Conservation (phyloP, 352 stramenopile species). For the Globisporangium viniferum region DNA sequence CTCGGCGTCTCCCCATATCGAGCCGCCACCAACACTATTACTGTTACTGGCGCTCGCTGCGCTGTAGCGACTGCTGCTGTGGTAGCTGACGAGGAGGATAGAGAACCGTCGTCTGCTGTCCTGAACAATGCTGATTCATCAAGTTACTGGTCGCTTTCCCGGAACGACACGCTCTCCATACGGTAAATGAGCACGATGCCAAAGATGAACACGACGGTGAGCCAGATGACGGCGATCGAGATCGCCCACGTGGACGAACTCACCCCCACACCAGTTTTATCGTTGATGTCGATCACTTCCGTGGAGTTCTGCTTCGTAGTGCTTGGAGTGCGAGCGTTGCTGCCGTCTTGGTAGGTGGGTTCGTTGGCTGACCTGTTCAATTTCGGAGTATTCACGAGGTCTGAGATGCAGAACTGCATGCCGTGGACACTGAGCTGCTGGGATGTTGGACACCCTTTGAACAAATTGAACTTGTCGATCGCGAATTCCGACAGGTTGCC, state of each 20-base stretch:
- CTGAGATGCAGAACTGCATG: too few species aligned
- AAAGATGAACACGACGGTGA: not conserved
- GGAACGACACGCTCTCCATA: not conserved
- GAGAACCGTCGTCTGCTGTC: too few species aligned
- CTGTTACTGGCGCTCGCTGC: not conserved
- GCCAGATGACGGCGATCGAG: not conserved
- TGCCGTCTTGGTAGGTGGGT: not conserved
- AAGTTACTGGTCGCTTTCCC: not conserved
- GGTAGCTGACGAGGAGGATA: not conserved
- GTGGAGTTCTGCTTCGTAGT: too few species aligned
- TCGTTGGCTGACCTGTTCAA: not conserved
- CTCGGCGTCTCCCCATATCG: not conserved
- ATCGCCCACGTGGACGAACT: not conserved
- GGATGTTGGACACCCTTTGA: not conserved
- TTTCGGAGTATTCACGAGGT: too few species aligned
- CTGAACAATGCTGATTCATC: not conserved
- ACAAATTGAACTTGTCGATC: not conserved
- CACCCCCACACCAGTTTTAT: not conserved
- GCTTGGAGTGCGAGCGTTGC: too few species aligned
- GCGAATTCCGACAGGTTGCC: constrained; percentile 12
- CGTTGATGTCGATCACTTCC: not conserved
- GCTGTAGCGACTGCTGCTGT: not conserved
- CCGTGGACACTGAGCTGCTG: too few species aligned
- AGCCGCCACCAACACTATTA: not conserved
- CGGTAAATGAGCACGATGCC: not conserved